Percentiles rank a stretch among this genome's conserved stretches.
phyloP scores from a whole-genome alignment of 768 basidiomycete species.

The Termitomyces eurrhizus region DNA sequence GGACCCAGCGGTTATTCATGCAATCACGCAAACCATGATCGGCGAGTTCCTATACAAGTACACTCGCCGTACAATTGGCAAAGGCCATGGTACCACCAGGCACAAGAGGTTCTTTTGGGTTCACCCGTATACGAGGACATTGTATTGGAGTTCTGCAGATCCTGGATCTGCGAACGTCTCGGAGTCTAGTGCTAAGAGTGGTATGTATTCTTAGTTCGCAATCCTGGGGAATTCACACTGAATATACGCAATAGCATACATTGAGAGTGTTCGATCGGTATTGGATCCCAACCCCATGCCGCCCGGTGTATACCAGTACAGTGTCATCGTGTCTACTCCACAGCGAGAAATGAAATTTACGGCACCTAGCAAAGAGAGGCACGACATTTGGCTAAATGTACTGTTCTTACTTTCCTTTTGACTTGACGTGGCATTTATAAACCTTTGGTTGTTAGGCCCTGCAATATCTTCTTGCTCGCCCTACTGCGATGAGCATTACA shows the following conservation, averaged over 20 bases:
- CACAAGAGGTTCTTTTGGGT: slow-evolving; percentile 99
- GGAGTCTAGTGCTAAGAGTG: slow-evolving; percentile 95
- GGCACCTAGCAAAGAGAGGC: slow-evolving; percentile 91
- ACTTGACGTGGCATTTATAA: slow-evolving; percentile 7
- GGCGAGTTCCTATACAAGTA: slow-evolving; percentile 99
- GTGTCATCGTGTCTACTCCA: slow-evolving; percentile 88
- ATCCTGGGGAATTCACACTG: slow-evolving; percentile 3
- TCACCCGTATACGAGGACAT: slow-evolving; percentile 97
- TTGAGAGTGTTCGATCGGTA: slow-evolving; percentile 89
- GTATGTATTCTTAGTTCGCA: slow-evolving; percentile 46
- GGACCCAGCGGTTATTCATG: slow-evolving; percentile 89
- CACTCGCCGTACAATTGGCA: slow-evolving; percentile 84
- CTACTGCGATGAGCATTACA: slow-evolving; percentile 36
- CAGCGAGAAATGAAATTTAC: slow-evolving; percentile 98
- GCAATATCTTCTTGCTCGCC: slow-evolving; percentile 84
- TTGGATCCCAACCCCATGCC: slow-evolving; percentile 96
- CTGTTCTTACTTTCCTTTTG: background rate
- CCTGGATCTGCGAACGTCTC: slow-evolving; percentile 85
- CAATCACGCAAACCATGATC: slow-evolving; percentile 99
- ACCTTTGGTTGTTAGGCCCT: slow-evolving; percentile 58
- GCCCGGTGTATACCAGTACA: slow-evolving; percentile 89
- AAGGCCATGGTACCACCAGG: slow-evolving; percentile 83
- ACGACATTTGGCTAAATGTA: slow-evolving; percentile 96
- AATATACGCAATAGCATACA: slow-evolving; percentile 61
- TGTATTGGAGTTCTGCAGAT: slow-evolving; percentile 96